Evolutionary conservation across 495 filamentous ascomycete species (phyloP).

Genomic region (Staphylotrichum tortipilum): DNA sequence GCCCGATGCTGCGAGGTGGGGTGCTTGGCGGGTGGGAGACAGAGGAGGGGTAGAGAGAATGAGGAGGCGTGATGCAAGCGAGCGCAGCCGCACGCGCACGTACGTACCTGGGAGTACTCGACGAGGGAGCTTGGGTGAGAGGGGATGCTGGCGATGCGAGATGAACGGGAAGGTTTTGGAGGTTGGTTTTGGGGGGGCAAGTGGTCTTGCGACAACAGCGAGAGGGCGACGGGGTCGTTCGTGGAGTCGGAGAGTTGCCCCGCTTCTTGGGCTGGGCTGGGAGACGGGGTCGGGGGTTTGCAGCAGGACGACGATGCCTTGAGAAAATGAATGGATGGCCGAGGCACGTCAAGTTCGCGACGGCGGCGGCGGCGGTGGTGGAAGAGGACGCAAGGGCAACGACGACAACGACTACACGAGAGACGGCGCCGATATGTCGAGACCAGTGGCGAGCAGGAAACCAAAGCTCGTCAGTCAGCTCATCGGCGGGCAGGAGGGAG

Average conservation of each 20-base stretch:
- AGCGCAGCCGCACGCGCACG: not conserved
- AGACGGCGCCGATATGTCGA: not conserved
- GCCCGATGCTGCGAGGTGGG: no score
- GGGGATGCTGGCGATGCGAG: not conserved
- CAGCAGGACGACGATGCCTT: not conserved
- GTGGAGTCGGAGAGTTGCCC: conserved; percentile 3
- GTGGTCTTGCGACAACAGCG: conserved; percentile 3
- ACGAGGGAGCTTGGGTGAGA: not conserved
- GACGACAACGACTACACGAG: no score
- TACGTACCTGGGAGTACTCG: not conserved
- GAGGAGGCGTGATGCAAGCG: not conserved
- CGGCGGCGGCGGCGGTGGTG: no score
- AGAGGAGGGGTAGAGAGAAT: not conserved
- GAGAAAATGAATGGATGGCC: conserved; percentile 3
- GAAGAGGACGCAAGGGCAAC: no score
- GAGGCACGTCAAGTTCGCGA: not conserved
- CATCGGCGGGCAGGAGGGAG: not conserved
- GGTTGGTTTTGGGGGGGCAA: not conserved
- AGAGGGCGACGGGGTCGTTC: not conserved
- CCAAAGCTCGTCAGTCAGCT: not conserved
- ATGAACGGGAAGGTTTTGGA: no score
- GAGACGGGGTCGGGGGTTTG: not conserved
- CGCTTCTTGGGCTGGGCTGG: conserved; percentile 9
- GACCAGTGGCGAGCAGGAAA: not conserved
- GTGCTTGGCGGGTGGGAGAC: not conserved